A percentile compares a stretch with the other conserved stretches of the same genome.
Conservation (phyloP, 805 yeast genomes). For the Candida tallmaniae region DNA sequence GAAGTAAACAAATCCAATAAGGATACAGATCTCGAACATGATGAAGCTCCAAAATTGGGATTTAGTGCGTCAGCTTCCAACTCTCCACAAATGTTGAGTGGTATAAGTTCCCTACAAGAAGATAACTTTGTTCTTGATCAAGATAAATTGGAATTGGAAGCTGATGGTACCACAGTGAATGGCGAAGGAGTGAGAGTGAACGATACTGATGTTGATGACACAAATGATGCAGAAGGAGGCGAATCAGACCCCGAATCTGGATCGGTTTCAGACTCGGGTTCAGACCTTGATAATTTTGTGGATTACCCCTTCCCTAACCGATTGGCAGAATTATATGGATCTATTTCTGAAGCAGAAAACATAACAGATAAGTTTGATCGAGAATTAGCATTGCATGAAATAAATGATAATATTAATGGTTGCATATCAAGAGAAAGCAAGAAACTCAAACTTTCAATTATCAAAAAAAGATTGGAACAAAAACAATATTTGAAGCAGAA, state of each 20-base stretch:
- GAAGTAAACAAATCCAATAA: not conserved
- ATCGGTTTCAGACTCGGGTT: conserved; percentile 14
- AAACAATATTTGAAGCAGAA: conserved; percentile 25
- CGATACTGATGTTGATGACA: conserved; percentile 25
- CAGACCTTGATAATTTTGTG: conserved; percentile 9
- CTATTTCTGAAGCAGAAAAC: conserved; percentile 31
- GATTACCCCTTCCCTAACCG: conserved; percentile 12
- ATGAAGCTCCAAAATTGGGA: conserved; percentile 14
- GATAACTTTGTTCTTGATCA: conserved; percentile 29
- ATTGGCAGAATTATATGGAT: conserved; percentile 26
- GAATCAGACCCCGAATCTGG: conserved; percentile 15
- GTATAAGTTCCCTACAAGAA: conserved; percentile 24
- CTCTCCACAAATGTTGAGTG: conserved; percentile 37
- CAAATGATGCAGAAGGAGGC: conserved; percentile 22
- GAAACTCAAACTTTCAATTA: conserved; percentile 26
- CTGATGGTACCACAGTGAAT: conserved; percentile 16
- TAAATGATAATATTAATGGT: conserved; percentile 29
- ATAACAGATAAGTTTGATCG: conserved; percentile 26
- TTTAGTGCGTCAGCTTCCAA: conserved; percentile 33
- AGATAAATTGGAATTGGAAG: conserved; percentile 31
- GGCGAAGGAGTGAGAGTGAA: conserved; percentile 22
- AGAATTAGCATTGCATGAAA: conserved; percentile 27
- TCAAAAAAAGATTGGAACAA: conserved; percentile 28
- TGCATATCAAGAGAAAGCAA: conserved; percentile 30
- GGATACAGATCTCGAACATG: conserved; percentile 1